phyloP scores from a whole-genome alignment of 2,329 filamentous ascomycete genomes.

The Aspergillus sp. region DNA sequence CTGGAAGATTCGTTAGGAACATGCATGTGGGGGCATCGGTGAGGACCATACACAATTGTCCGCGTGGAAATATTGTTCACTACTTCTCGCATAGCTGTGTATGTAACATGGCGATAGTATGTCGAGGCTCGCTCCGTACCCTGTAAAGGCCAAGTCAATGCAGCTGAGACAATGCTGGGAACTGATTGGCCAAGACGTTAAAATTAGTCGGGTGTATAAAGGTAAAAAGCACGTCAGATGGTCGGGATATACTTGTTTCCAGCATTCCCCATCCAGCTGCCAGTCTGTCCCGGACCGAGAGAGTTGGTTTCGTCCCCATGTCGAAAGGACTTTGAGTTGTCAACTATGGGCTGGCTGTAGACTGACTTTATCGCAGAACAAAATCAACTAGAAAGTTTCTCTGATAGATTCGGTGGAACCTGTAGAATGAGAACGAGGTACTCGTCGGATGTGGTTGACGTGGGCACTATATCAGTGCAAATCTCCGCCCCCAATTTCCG shows the following conservation, averaged over 20 bases:
- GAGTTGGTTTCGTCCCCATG: background rate
- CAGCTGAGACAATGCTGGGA: background rate
- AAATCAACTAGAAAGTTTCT: background rate
- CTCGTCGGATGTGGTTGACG: background rate
- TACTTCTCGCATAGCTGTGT: background rate
- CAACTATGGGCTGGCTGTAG: background rate
- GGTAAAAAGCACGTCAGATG: background rate
- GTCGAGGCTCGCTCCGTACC: background rate
- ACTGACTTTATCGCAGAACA: background rate
- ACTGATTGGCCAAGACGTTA: background rate
- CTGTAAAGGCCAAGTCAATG: background rate
- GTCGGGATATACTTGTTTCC: background rate
- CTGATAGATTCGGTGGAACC: background rate
- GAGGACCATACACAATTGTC: background rate
- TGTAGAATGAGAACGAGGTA: background rate
- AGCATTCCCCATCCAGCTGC: background rate
- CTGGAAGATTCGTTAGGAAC: background rate
- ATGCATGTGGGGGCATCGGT: background rate
- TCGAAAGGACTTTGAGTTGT: background rate
- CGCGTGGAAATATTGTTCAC: background rate
- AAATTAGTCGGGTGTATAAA: background rate
- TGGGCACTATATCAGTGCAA: background rate
- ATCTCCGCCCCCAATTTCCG: background rate
- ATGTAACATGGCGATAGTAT: background rate
- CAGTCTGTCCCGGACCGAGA: background rate